Percentiles rank a stretch among this genome's conserved stretches.
phyloP scores from a whole-genome alignment of 129 eudicot species.

The Pseudognaphalium luteoalbum region DNA sequence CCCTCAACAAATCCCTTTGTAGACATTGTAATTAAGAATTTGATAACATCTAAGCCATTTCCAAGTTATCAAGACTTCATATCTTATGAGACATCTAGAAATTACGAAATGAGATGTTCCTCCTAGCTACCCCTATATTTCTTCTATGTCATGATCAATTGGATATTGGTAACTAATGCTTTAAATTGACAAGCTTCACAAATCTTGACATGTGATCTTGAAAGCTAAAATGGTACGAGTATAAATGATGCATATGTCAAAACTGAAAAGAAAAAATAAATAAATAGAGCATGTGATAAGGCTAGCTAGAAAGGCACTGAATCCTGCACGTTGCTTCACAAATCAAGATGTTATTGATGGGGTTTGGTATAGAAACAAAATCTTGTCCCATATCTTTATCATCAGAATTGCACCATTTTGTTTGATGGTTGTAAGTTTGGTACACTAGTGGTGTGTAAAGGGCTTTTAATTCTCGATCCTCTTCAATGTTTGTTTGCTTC shows the following conservation, averaged over 20 bases:
- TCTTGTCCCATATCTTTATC: slow-evolving; percentile 21
- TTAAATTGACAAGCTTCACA: neutral
- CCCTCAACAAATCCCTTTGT: neutral
- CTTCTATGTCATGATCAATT: neutral
- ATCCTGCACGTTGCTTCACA: neutral
- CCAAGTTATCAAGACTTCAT: too few relatives aligned
- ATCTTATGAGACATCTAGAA: too few relatives aligned
- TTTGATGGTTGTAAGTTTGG: slow-evolving; percentile 13
- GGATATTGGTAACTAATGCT: neutral
- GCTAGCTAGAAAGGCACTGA: slow-evolving; percentile 14
- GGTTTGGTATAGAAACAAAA: slow-evolving; percentile 31
- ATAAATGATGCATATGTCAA: slow-evolving; percentile 13
- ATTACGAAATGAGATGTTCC: neutral
- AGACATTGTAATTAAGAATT: too few relatives aligned
- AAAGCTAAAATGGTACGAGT: slow-evolving; percentile 25
- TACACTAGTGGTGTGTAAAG: slow-evolving; percentile 21
- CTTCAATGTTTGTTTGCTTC: slow-evolving; percentile 29
- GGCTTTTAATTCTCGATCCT: slow-evolving; percentile 28
- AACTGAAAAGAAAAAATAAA: slow-evolving; percentile 24
- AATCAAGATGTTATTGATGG: slow-evolving; percentile 17
- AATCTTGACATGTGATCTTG: slow-evolving; percentile 1
- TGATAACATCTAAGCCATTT: too few relatives aligned
- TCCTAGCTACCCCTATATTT: neutral
- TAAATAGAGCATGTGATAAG: slow-evolving; percentile 15
- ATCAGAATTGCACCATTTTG: slow-evolving; percentile 30